Evolutionary conservation across 164 flowering plant genomes (phyloP).

Genomic region (Litsea cubeba): DNA sequence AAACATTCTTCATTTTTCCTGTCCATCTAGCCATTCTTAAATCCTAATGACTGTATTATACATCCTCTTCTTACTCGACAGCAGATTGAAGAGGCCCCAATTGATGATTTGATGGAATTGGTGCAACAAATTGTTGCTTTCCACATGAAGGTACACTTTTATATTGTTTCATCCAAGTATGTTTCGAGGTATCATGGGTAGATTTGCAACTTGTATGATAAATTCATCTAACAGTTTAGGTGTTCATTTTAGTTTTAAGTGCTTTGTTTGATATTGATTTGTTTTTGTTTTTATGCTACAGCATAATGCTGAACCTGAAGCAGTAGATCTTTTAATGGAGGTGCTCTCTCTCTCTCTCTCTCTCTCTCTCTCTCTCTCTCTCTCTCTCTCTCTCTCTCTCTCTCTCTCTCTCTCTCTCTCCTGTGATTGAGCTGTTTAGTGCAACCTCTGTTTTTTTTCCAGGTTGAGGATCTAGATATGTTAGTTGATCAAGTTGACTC

Average conservation of each 20-base stretch:
- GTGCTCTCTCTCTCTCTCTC: conserved; percentile 23
- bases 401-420: background rate
- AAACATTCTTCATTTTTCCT: background rate
- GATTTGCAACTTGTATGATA: background rate
- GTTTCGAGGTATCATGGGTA: background rate
- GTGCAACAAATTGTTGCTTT: conserved; percentile 93
- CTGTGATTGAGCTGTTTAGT: background rate
- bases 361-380: background rate
- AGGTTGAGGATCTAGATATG: conserved; percentile 96
- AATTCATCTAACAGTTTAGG: background rate
- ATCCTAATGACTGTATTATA: background rate
- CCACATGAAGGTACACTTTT: conserved; percentile 76
- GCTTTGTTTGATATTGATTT: background rate
- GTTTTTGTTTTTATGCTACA: conserved; percentile 23
- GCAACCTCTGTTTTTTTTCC: background rate
- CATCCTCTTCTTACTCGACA: conserved; percentile 1
- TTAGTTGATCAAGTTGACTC: conserved; percentile 73
- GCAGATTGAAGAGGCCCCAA: conserved; percentile 66
- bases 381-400: background rate
- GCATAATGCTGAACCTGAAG: conserved; percentile 99
- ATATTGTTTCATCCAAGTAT: background rate
- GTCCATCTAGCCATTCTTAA: background rate
- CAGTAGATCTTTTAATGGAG: conserved; percentile 98
- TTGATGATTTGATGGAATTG: conserved; percentile 87
- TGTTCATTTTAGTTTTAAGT: background rate